phyloP scores from a whole-genome alignment of 345 rosid genomes.

The Camelina laxa region DNA sequence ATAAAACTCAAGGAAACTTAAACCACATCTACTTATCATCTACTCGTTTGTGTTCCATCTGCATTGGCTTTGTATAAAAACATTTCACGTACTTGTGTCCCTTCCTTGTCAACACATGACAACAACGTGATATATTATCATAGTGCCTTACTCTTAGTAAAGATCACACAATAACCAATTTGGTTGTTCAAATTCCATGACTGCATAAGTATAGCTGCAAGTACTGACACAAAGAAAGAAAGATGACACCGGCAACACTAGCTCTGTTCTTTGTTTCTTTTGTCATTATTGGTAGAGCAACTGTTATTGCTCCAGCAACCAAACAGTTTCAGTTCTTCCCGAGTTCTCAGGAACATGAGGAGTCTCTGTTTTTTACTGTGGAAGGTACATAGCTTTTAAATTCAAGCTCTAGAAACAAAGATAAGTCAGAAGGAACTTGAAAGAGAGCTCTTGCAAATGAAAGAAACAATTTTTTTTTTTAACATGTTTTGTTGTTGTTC shows the following conservation, averaged over 20 bases:
- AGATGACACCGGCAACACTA: constrained; percentile 29
- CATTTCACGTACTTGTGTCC: constrained; percentile 30
- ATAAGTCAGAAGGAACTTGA: background rate
- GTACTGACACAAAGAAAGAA: constrained; percentile 16
- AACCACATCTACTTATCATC: constrained; percentile 31
- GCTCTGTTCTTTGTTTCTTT: constrained; percentile 28
- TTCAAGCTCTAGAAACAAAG: background rate
- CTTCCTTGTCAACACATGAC: constrained; percentile 23
- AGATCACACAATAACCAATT: background rate
- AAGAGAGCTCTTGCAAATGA: background rate
- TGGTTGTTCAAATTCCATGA: constrained; percentile 8
- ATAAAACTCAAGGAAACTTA: constrained; percentile 33
- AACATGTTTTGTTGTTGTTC: constrained; percentile 22
- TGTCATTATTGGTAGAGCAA: constrained; percentile 12
- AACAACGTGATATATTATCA: constrained; percentile 6
- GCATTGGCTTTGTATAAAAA: constrained; percentile 17
- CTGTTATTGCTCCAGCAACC: constrained; percentile 4
- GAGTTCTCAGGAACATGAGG: constrained; percentile 19
- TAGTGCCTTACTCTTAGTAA: background rate
- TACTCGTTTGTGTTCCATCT: constrained; percentile 33
- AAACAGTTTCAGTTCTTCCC: constrained; percentile 12
- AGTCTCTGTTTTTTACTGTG: constrained; percentile 19
- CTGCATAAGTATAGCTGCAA: constrained; percentile 26
- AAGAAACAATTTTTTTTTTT: too few relatives aligned
- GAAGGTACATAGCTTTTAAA: constrained; percentile 20